These are phyloP conservation scores for Mucor lusitanicus DNA, from an alignment of 371 early-diverging fungal species.

Conservation along the genomic window DNA sequence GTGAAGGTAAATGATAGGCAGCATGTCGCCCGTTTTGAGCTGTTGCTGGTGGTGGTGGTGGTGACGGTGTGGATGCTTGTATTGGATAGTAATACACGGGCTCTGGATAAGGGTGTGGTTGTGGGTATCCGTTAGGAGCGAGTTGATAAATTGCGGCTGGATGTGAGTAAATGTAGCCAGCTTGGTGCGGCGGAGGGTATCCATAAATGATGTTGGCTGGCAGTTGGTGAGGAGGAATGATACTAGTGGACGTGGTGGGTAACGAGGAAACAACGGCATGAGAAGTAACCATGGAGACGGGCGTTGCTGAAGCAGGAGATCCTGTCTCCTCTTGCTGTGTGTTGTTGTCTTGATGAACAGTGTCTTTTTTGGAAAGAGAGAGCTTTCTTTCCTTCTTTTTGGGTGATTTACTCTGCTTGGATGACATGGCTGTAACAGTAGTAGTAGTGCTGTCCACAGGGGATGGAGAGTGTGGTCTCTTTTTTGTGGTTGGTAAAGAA, in stretches of 20 bases:
- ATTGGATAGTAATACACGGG: neutral
- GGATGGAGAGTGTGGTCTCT: no score
- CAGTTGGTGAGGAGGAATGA: neutral
- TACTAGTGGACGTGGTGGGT: neutral
- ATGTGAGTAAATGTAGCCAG: neutral
- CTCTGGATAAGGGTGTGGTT: neutral
- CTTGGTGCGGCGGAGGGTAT: neutral
- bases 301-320: neutral
- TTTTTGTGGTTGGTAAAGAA: no score
- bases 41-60: neutral
- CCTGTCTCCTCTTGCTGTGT: neutral
- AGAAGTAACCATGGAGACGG: neutral
- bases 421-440: neutral
- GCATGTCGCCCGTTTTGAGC: neutral
- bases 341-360: neutral
- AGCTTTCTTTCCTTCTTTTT: neutral
- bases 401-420: neutral
- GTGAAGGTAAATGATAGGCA: neutral
- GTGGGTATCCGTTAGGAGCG: neutral
- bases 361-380: neutral
- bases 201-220: neutral
- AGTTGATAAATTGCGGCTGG: neutral
- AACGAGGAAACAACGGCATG: neutral
- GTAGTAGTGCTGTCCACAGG: no score
- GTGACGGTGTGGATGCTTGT: neutral